Base-by-base conservation (phyloP, 306 rosid genomes). In the Aeschynomene evenia region DNA sequence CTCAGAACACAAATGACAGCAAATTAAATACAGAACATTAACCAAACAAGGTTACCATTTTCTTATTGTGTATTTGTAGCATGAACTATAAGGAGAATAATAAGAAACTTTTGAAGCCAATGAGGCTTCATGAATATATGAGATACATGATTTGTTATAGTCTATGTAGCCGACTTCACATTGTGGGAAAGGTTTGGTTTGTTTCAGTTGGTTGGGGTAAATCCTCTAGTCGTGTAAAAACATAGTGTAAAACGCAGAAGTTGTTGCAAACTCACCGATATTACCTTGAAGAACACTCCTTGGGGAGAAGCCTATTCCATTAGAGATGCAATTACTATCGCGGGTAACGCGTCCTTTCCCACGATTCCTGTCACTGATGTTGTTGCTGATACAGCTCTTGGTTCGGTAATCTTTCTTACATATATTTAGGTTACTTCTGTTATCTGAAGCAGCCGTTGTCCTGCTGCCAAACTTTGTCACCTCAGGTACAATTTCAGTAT, bases 281-380 rank as follows among this genome's bases (percentile, higher is more conserved):
- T 51, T 80, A 84, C 85, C 96, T 81, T 80, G 92, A 74, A 89
- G 92, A 80, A 90, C 95, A 55, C 96, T 92, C 71, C 50, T 84
- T 1, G 95, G 95, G 36, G 98, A 89, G 84, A 92, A 83, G 63
- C 79, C 89, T 28, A 83, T 69, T 66, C 86, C 82, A 1, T 61
- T 71, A 29, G 88, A 57, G 40, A 74, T 37, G 24, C 73, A 13
- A 51, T 61, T 80, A 39, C 71, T 56, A 56, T 75, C 73, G 79
- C 39, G 60, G 11, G 43, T 23, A 40, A 51, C 63, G 61, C 68
- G 78, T 76, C 76, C 72, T 43, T 68, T 72, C 31, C 55, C 50
- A 66, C 56, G 50, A 48, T 78, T 73, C 64, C 54, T 70, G 49
- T 63, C 24, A 66, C 53, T 26, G 43, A 13, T 42, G 64, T 15